Conservation (phyloP, 177 flowering plant species). For the Vitis hybrid region DNA sequence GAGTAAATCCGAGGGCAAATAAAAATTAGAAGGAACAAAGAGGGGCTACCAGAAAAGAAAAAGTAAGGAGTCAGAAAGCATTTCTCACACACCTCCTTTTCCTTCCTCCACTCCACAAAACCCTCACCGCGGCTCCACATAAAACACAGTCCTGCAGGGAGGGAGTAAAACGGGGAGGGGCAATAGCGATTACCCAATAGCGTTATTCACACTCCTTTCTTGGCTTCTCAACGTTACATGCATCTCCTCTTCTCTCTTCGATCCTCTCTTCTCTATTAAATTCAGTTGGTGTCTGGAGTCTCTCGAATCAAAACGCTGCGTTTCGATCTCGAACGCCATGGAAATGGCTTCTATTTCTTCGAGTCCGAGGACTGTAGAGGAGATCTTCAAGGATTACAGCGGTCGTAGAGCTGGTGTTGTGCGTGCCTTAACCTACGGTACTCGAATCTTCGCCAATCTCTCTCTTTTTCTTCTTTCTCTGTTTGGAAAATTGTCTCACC, state of each 20-base stretch:
- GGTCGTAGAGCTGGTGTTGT: conserved; percentile 60
- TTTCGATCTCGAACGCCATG: conserved; percentile 26
- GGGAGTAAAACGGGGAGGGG: too few species aligned
- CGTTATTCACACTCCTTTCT: too few species aligned
- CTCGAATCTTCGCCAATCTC: conserved; percentile 8
- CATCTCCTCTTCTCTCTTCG: background rate
- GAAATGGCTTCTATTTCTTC: conserved; percentile 66
- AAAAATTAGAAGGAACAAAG: too few species aligned
- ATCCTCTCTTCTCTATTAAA: background rate
- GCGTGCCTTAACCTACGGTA: conserved; percentile 75
- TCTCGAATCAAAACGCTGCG: background rate
- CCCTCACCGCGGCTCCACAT: too few species aligned
- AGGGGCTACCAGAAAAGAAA: too few species aligned
- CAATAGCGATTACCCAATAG: too few species aligned
- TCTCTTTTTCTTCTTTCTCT: background rate
- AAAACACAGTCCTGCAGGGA: too few species aligned
- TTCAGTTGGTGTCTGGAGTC: conserved; percentile 1
- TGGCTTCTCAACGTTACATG: too few species aligned
- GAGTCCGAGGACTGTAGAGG: conserved; percentile 75
- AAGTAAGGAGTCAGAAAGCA: too few species aligned
- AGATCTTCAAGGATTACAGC: conserved; percentile 82
- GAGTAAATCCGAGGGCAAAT: too few species aligned
- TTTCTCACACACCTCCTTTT: too few species aligned
- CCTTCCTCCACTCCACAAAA: too few species aligned
- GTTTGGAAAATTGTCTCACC: background rate